Percentiles rank a stretch among this genome's conserved stretches.
phyloP scores from a whole-genome alignment of 768 basidiomycete species.

The Lactifluus piperatus region DNA sequence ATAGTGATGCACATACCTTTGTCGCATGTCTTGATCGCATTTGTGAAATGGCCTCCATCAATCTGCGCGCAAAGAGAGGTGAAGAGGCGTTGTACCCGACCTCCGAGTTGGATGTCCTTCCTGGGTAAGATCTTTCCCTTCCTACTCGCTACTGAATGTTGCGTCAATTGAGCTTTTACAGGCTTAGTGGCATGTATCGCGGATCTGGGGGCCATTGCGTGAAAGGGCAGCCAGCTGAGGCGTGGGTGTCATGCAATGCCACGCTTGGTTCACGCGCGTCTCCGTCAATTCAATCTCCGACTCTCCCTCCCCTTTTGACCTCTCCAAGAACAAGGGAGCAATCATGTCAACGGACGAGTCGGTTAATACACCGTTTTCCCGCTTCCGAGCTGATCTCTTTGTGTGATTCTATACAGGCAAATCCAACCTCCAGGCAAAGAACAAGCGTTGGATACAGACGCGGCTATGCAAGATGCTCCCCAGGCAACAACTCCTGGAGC shows the following conservation, averaged over 20 bases:
- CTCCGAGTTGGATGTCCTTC: slow-evolving; percentile 27
- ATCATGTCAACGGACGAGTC: slow-evolving; percentile 21
- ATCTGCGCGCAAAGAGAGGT: slow-evolving; percentile 79
- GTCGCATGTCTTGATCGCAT: slow-evolving; percentile 87
- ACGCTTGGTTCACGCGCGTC: slow-evolving; percentile 7
- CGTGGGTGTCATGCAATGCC: not conserved
- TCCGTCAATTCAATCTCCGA: slow-evolving; percentile 13
- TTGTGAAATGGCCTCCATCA: slow-evolving; percentile 78
- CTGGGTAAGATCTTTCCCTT: slow-evolving; percentile 26
- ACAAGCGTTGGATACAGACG: slow-evolving; percentile 14
- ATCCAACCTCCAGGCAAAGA: slow-evolving; percentile 1
- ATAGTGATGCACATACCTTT: slow-evolving; percentile 53
- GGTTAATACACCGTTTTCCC: slow-evolving; percentile 3
- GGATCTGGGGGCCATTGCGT: slow-evolving; percentile 14
- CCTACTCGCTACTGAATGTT: not conserved
- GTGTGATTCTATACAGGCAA: not conserved
- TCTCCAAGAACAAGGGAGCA: not conserved
- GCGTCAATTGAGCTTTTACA: not conserved
- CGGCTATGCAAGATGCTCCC: slow-evolving; percentile 21
- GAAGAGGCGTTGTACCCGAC: slow-evolving; percentile 51
- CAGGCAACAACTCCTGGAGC: slow-evolving; percentile 22
- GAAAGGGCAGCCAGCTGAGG: not conserved
- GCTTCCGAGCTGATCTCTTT: not conserved
- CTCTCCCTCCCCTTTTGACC: slow-evolving; percentile 1
- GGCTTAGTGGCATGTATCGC: not conserved